Base-by-base conservation (phyloP, 192 early-diverging fungal species). In the Coemansia sp. region DNA sequence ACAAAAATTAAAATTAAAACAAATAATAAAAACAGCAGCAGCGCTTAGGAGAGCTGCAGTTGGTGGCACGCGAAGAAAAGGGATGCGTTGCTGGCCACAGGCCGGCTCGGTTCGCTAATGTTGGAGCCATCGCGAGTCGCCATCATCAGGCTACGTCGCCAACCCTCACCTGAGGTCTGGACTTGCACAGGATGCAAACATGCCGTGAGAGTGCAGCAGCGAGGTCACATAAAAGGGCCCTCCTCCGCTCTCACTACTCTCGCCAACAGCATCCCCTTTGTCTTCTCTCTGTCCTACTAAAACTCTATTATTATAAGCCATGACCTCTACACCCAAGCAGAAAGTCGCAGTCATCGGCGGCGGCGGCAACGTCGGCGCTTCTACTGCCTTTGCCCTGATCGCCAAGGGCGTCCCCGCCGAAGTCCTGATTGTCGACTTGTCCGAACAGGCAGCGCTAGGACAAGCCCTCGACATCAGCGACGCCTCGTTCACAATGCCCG, bases 391-490 rank as follows among this genome's bases (percentile, higher is more conserved):
- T 66, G 88, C 92, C 13, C 76, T 88, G 31, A 80, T 92, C 28
- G 77, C 90, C 65, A 86, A 86, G 60, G 83, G 86, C 21, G 85
- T 93, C 25, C 76, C 85, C 3, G 90, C 88, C 9, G 88, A 91
- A 65, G 82, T 93, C 50, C 63, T 93, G 14, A 65, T 93, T 25
- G 88, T 90, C 47, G 92, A 93, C 66, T 83, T 88, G n/a, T 84
- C 82, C 21, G 69, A 79, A 6, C 86, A 92, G 65, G 78, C 83
- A 20, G 90, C 87, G 35, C 60, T 84, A 57, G 93, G 90, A 25
- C 91, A 94, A 80, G 88, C 88, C 0, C 79, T 93, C n/a, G 93
- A 94, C 85, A 84, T 94, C 20, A 84, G 86, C 59, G 93, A 94
- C 64, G 89, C 90, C 4, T 84, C 90, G 47, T 91, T 90, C 71